Percentiles rank a stretch among this genome's conserved stretches.
Conservation (phyloP, 75 land plant genomes). For the Cunninghamia lanceolata region DNA sequence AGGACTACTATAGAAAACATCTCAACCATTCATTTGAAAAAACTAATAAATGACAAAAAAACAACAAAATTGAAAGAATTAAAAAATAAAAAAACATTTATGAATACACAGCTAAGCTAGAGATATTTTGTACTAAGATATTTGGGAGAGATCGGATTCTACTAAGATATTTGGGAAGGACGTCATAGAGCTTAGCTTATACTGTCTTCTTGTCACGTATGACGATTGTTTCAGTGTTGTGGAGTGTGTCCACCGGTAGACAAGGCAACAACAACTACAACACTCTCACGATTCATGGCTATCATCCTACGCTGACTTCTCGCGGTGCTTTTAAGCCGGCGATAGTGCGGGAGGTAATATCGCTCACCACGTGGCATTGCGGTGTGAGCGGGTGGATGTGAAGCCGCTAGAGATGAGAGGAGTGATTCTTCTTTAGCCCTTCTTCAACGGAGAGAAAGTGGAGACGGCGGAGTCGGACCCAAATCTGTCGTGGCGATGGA, state of each 20-base stretch:
- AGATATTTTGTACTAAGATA: no score
- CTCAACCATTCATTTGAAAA: no score
- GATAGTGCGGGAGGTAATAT: conserved; percentile 7
- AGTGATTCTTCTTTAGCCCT: conserved; percentile 45
- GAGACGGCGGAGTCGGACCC: conserved; percentile 28
- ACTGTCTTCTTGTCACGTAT: conserved; percentile 50
- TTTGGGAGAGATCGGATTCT: no score
- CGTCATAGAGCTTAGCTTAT: no score
- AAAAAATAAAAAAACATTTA: no score
- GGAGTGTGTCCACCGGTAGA: conserved; percentile 33
- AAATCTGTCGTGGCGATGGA: conserved; percentile 24
- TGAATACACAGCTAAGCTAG: no score
- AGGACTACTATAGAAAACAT: no score
- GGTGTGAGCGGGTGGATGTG: background rate
- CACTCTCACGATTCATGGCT: background rate
- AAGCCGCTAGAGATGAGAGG: conserved; percentile 38
- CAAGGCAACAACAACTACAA: no score
- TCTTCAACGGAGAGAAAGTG: conserved; percentile 52
- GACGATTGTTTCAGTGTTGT: conserved; percentile 41
- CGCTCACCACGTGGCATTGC: background rate
- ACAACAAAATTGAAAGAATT: no score
- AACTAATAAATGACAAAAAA: no score
- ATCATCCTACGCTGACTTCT: background rate
- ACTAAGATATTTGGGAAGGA: no score
- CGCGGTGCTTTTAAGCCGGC: background rate